phyloP scores from a whole-genome alignment of 495 filamentous ascomycete species.

The Letharia lupina region DNA sequence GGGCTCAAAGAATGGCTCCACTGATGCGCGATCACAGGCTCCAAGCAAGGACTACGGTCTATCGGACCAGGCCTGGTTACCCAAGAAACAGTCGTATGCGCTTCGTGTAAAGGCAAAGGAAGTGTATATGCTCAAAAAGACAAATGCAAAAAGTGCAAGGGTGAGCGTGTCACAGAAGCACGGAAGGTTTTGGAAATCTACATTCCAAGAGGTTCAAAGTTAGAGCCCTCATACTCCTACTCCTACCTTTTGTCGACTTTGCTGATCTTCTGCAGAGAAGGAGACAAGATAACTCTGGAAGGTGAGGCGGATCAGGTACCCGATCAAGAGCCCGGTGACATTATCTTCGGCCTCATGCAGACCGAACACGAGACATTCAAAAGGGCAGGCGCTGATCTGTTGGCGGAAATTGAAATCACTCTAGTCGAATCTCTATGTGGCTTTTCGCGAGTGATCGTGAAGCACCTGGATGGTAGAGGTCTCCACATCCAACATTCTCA shows the following conservation, averaged over 20 bases:
- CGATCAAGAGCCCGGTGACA: slow-evolving; percentile 83
- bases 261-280: slow-evolving; percentile 46
- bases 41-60: slow-evolving; percentile 60
- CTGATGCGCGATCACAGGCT: slow-evolving; percentile 34
- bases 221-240: slow-evolving; percentile 18
- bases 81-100: slow-evolving; percentile 62
- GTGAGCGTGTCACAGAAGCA: slow-evolving; percentile 66
- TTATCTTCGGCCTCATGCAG: slow-evolving; percentile 80
- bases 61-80: slow-evolving; percentile 78
- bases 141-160: slow-evolving; percentile 97
- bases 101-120: slow-evolving; percentile 71
- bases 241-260: background rate
- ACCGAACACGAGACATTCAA: slow-evolving; percentile 71
- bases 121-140: slow-evolving; percentile 88
- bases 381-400: slow-evolving; percentile 74
- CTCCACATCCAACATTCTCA: slow-evolving; percentile 66
- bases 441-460: slow-evolving; percentile 82
- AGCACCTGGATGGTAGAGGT: slow-evolving; percentile 88
- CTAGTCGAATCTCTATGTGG: slow-evolving; percentile 79
- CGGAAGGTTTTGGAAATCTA: slow-evolving; percentile 94
- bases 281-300: slow-evolving; percentile 81
- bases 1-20: background rate
- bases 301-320: slow-evolving; percentile 94
- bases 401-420: slow-evolving; percentile 67
- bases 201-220: slow-evolving; percentile 79